Evolutionary conservation across 257 asterid species (phyloP).

Genomic region (Ajuga chamaepitys): DNA sequence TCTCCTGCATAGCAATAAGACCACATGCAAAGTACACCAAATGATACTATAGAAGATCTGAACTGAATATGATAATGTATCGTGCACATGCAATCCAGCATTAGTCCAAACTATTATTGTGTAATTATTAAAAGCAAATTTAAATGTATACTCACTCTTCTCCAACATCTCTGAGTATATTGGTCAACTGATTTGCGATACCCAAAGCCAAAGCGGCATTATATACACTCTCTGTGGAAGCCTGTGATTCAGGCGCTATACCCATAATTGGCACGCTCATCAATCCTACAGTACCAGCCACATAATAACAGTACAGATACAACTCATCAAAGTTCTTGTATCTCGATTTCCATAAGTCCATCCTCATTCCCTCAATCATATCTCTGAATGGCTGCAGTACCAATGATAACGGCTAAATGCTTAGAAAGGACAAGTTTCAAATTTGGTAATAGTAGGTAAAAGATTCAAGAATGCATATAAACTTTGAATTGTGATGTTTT

Average conservation of each 20-base stretch:
- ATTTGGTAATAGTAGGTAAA: not conserved
- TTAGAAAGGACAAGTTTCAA: not conserved
- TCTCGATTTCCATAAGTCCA: constrained; percentile 87
- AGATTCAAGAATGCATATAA: not conserved
- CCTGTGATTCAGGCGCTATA: constrained; percentile 81
- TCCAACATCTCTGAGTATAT: constrained; percentile 94
- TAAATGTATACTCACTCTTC: constrained; percentile 68
- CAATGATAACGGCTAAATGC: not conserved
- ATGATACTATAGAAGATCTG: not conserved
- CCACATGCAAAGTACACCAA: not conserved
- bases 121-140: not conserved
- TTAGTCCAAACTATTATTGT: too few species aligned
- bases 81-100: too few species aligned
- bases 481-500: not conserved
- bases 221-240: constrained; percentile 81
- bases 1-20: not conserved
- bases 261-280: constrained; percentile 99
- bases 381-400: constrained; percentile 85
- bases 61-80: too few species aligned
- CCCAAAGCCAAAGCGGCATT: constrained; percentile 83
- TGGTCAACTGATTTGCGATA: constrained; percentile 88
- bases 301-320: constrained; percentile 87
- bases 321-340: constrained; percentile 84
- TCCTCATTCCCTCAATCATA: constrained; percentile 97
- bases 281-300: constrained; percentile 97